These are phyloP conservation scores for Fusarium sp. DNA, from an alignment of 2,329 filamentous ascomycete species.

Conservation along the genomic window DNA sequence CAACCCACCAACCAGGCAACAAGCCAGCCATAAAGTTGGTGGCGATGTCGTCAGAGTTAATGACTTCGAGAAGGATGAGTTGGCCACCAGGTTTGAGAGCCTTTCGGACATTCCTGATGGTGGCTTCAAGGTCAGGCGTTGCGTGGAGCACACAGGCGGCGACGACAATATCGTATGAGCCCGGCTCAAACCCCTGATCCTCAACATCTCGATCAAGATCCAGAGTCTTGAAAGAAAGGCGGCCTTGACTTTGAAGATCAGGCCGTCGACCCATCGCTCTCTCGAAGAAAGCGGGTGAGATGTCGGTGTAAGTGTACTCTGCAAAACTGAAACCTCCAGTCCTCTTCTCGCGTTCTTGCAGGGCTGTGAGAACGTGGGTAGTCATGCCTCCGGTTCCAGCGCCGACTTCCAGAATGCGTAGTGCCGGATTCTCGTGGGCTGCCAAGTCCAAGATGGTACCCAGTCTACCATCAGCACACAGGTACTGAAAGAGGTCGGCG, in stretches of 20 bases:
- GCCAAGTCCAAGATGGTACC: neutral
- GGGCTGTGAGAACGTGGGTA: neutral
- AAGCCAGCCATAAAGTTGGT: neutral
- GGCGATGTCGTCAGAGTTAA: neutral
- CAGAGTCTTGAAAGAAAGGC: constrained; percentile 19
- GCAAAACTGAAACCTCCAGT: neutral
- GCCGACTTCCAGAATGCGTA: neutral
- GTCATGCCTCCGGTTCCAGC: neutral
- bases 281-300: neutral
- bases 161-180: constrained; percentile 51
- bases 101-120: constrained; percentile 18
- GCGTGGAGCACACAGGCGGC: constrained; percentile 50
- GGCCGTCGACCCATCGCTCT: neutral
- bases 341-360: neutral
- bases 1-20: constrained; percentile 25
- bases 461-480: neutral
- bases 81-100: constrained; percentile 44
- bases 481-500: neutral
- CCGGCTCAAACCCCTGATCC: constrained; percentile 44
- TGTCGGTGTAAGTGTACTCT: neutral
- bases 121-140: constrained; percentile 37
- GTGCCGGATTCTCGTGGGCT: neutral
- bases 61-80: constrained; percentile 27
- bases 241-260: neutral
- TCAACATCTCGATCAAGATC: constrained; percentile 34